Evolutionary conservation across 805 yeast genomes (phyloP), one percentile per base, ranked within the genome.

Genomic region (Candida saitoana): DNA sequence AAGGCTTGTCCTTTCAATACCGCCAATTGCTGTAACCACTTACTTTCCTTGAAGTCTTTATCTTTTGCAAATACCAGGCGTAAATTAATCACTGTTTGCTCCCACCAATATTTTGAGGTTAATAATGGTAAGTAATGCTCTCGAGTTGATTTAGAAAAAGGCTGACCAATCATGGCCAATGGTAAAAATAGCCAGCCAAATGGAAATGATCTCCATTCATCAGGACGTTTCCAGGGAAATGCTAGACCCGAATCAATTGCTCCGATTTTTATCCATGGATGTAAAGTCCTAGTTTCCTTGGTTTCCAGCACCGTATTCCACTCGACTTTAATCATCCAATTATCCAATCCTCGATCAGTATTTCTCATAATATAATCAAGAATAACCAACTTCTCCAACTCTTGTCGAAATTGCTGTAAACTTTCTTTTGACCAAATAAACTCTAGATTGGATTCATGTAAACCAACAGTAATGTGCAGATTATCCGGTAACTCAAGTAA

Each of bases 221-320:
- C 86, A 0, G 90, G 90, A 49, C 82, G 87, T 52, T 84, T 83
- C 88, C 88, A 84, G 4, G 91, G 90, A 50, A 80, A 83, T 0
- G 89, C 72, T 22, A 84, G 64, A 0, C 89, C 89, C 12, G 86
- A 81, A 52, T 84, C 90, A 35, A 84, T 84, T 1, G 90, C 91
- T 2, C 87, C 88, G 22, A 84, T 67, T 39, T 65, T 70, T 11
- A 84, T 45, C 1, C 32, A 42, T 0, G 83, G 82, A 42, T n/a
- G 15, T 5, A n/a, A 36, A 4, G 46, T 44, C 4, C 34, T 39
- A 3, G 9, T 17, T 3, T 44, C 27, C 14, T 24, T 27, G n/a
- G n/a, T 17, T 14, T 12, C 32, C 32, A 29, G 32, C 8, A 24
- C 22, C 19, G 40, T 41, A 14, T 51, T 47, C 74, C 79, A 75